Conservation (phyloP, 1,284 basidiomycete species). For the Apiotrichum mycotoxinovorans region DNA sequence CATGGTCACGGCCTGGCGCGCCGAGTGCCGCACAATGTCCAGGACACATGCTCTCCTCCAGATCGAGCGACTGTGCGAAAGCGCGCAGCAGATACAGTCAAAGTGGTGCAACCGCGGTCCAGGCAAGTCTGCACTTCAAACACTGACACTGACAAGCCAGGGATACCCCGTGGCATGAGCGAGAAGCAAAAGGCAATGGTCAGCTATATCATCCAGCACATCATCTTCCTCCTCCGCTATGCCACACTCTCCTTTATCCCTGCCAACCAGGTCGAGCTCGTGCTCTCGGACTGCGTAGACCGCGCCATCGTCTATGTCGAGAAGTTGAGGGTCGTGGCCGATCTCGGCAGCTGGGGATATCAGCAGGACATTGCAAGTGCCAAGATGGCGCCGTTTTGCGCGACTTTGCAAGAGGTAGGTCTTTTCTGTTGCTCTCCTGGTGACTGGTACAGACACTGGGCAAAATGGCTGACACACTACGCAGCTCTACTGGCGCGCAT, state of each 20-base stretch:
- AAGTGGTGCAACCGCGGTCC: conserved; percentile 3
- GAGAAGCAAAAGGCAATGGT: not conserved
- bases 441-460: no score
- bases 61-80: conserved; percentile 2
- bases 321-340: not conserved
- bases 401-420: conserved; percentile 1
- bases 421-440: no score
- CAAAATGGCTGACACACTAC: not conserved
- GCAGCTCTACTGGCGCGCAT: conserved; percentile 4
- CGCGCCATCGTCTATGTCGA: conserved; percentile 2
- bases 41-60: not conserved
- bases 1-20: not conserved
- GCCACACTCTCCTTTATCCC: conserved; percentile 2
- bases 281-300: conserved; percentile 6
- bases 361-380: conserved; percentile 11
- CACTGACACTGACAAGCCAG: not conserved
- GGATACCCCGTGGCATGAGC: not conserved
- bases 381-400: conserved; percentile 3
- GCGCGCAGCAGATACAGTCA: not conserved
- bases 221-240: conserved; percentile 3
- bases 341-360: conserved; percentile 3
- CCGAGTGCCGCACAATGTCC: not conserved
- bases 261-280: not conserved
- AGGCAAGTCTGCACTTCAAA: not conserved
- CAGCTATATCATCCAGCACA: not conserved